phyloP scores from a whole-genome alignment of 1,284 basidiomycete genomes.

The Cutaneotrichosporon sp. region DNA sequence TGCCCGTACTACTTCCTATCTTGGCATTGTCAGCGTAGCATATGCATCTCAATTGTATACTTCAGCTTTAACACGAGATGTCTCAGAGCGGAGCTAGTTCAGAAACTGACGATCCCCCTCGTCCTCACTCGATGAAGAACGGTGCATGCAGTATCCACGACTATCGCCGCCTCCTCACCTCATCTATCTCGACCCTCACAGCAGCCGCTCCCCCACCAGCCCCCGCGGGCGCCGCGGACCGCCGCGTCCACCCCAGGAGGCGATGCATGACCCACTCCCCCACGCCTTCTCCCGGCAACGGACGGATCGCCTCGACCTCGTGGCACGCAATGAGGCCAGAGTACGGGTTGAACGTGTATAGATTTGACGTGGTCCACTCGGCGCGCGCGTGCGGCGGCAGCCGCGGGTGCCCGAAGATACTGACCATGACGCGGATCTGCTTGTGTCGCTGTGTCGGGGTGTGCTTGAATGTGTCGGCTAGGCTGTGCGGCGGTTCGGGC shows the following conservation, averaged over 20 bases:
- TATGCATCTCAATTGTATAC: too few species aligned
- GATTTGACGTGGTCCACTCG: constrained; percentile 45
- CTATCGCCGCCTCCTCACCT: neutral
- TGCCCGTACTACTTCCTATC: too few species aligned
- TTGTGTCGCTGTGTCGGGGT: constrained; percentile 26
- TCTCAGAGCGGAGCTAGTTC: too few species aligned
- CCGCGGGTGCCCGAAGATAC: constrained; percentile 36
- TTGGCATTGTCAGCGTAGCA: too few species aligned
- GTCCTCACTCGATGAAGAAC: too few species aligned
- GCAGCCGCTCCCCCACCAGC: too few species aligned
- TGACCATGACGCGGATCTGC: constrained; percentile 43
- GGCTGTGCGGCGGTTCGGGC: constrained; percentile 16
- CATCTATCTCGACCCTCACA: neutral
- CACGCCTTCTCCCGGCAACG: constrained; percentile 48
- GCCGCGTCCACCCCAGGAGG: constrained; percentile 29
- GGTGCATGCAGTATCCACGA: neutral
- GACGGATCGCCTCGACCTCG: constrained; percentile 49
- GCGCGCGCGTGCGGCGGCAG: constrained; percentile 41
- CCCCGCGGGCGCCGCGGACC: neutral
- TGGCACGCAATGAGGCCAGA: constrained; percentile 45
- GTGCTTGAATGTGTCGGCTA: constrained; percentile 10
- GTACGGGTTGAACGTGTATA: constrained; percentile 49
- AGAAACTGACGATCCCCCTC: too few species aligned
- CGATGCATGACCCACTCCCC: constrained; percentile 43
- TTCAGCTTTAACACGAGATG: too few species aligned